These are phyloP conservation scores for Curvularia hawaiiensis DNA, from an alignment of 2,329 filamentous ascomycete species.

Conservation along the genomic window DNA sequence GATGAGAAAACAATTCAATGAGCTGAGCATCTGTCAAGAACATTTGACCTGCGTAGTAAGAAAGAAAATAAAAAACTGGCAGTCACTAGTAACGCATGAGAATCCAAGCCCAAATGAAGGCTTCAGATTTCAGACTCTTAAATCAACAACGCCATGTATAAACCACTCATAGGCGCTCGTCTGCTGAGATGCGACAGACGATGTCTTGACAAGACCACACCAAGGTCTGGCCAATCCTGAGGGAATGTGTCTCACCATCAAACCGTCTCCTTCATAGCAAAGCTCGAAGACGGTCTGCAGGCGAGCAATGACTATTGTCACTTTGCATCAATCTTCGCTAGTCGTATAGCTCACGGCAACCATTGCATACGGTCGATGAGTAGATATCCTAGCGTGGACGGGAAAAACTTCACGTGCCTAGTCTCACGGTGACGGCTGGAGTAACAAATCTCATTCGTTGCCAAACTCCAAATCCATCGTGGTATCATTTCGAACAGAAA, in stretches of 20 bases:
- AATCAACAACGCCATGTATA: background rate
- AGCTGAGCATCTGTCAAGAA: background rate
- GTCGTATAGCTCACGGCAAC: constrained; percentile 85
- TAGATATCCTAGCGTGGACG: constrained; percentile 80
- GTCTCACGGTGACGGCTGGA: constrained; percentile 32
- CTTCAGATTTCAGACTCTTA: background rate
- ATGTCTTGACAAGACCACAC: background rate
- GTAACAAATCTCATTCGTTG: constrained; percentile 32
- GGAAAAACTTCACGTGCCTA: constrained; percentile 19
- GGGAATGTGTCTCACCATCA: constrained; percentile 71
- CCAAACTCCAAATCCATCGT: constrained; percentile 33
- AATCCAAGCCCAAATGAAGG: background rate
- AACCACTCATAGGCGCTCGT: background rate
- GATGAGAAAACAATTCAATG: background rate
- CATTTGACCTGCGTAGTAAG: background rate
- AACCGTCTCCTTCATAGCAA: constrained; percentile 73
- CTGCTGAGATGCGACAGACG: background rate
- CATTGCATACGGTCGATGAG: constrained; percentile 74
- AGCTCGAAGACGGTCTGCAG: constrained; percentile 78
- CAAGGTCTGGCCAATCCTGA: background rate
- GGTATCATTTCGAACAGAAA: constrained; percentile 41
- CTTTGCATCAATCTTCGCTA: constrained; percentile 77
- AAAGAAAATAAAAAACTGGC: background rate
- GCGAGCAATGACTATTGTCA: constrained; percentile 66
- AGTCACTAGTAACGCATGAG: background rate